Evolutionary conservation across 129 eudicot genomes (phyloP), one percentile per base, ranked within the genome.

Genomic region (Flaveria sonorensis): DNA sequence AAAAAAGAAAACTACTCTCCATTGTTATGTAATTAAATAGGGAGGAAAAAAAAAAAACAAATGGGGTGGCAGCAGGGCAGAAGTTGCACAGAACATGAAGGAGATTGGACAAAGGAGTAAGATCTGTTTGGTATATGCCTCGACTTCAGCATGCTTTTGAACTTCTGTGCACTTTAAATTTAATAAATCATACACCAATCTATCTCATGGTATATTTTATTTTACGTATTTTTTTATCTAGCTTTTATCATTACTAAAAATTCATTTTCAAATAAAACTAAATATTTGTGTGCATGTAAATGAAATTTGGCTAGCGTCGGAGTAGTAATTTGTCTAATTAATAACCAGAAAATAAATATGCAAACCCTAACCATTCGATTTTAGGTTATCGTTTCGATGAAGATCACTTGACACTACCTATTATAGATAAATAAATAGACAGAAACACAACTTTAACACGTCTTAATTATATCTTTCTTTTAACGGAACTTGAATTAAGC

Each of bases 101-200:
- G 69, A 75, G 76, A 89, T 86, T 84, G 93, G 91, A 74, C 77
- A 73, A 80, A 39, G 84, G 70, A 78, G 82, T 86, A 85, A 84
- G 92, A 89, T 88, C 86, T 92, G 92, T 89, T 92, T 81, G 93
- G 93, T 61, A 61, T 63, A 63, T 63, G 92, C 84, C 82, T 78
- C 81, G 67, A 65, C 64, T 83, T 77, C 66, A 69, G 72, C 59
- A 57, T 69, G 70, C 82, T 78, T 78, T 78, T 69, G 51, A 78
- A 69, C 45, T 70, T 57, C 30, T 70, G 70, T 78, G 61, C 71
- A 15, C 39, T 66, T 15, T 23, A 42, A 55, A 60, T 19, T 46
- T 61, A 61, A 75, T 16, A 45, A 16, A 75, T 48, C 7, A 48
- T 9, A 32, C 70, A 60, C 30, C 78, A 45, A 74, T 61, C 79